Evolutionary conservation across 352 stramenopile genomes (phyloP).

Genomic region (Pythium scleroteichum): DNA sequence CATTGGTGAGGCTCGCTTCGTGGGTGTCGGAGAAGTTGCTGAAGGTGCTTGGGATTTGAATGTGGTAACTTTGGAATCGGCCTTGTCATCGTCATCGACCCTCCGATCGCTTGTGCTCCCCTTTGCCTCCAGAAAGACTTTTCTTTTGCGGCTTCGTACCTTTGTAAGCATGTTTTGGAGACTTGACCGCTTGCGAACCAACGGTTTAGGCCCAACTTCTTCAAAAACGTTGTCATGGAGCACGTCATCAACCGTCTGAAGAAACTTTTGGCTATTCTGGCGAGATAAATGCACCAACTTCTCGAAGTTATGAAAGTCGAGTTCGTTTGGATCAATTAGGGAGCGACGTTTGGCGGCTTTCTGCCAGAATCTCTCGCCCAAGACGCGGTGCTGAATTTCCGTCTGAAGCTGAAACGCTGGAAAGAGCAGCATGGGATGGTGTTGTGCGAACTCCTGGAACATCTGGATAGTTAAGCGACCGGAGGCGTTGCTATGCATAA

Average conservation of each 20-base stretch:
- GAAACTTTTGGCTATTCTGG: conserved; percentile 25
- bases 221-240: conserved; percentile 16
- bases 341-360: conserved; percentile 45
- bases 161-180: conserved; percentile 11
- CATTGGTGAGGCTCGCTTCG: background rate
- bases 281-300: conserved; percentile 31
- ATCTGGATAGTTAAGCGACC: conserved; percentile 40
- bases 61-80: background rate
- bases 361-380: conserved; percentile 62
- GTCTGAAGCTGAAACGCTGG: conserved; percentile 67
- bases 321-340: conserved; percentile 30
- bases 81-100: background rate
- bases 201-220: background rate
- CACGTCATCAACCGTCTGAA: conserved; percentile 14
- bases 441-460: conserved; percentile 60
- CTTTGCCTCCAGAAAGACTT: conserved; percentile 9
- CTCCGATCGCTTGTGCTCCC: background rate
- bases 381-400: conserved; percentile 59
- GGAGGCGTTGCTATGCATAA: conserved; percentile 40
- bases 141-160: conserved; percentile 2
- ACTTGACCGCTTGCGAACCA: conserved; percentile 14
- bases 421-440: conserved; percentile 68
- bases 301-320: conserved; percentile 47
- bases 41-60: background rate
- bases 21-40: background rate